These are phyloP conservation scores for Pseudonitzschia delicatissima DNA, from an alignment of 108 stramenopile species.

Conservation along the genomic window DNA sequence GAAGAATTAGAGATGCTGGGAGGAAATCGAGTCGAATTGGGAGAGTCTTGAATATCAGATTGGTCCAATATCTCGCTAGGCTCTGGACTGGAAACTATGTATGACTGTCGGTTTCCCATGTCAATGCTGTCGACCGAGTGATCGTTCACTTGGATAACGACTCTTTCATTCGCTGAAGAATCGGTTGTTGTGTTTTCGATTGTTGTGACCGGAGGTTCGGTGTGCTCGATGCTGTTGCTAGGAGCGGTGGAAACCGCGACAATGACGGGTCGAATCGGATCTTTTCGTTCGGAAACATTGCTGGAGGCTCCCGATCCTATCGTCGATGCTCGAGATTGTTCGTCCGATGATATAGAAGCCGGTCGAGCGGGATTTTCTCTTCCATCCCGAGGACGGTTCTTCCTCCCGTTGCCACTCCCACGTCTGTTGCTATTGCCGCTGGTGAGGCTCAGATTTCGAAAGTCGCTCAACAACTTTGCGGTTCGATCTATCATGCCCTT, in stretches of 20 bases:
- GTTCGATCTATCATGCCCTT: constrained; percentile 13
- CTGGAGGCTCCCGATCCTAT: neutral
- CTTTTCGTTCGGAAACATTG: neutral
- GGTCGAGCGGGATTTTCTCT: constrained; percentile 30
- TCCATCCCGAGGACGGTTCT: constrained; percentile 13
- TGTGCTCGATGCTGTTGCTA: neutral
- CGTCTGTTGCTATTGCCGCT: neutral
- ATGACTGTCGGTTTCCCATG: neutral
- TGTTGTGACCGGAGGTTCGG: no score
- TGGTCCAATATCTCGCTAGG: neutral
- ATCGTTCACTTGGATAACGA: constrained; percentile 1
- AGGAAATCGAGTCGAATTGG: constrained; percentile 24
- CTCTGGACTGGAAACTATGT: constrained; percentile 16
- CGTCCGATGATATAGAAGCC: constrained; percentile 19
- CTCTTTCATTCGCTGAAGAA: neutral
- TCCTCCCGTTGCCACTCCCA: neutral
- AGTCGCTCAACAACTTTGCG: constrained; percentile 21
- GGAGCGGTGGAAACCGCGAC: neutral
- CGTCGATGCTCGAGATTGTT: neutral
- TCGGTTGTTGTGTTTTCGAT: neutral
- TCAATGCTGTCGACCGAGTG: neutral
- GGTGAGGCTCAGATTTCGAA: constrained; percentile 21
- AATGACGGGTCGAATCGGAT: neutral
- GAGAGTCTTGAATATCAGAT: constrained; percentile 28
- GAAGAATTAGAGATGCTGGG: constrained; percentile 26